phyloP scores from a whole-genome alignment of 2,329 filamentous ascomycete species.

The Allantophomopsis lycopodina region DNA sequence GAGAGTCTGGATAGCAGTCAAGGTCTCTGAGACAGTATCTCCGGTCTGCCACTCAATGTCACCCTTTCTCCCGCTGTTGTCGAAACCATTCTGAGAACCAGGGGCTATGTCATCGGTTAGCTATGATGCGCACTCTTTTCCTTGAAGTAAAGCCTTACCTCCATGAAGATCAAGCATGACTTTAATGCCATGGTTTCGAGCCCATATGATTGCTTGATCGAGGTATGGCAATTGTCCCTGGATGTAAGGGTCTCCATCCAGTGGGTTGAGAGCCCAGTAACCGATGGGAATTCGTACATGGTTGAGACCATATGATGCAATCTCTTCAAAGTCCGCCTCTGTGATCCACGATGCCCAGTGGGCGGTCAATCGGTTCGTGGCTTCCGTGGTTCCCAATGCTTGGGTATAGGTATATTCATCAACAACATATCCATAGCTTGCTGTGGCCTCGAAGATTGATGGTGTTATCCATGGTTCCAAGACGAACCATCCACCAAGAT shows the following conservation, averaged over 20 bases:
- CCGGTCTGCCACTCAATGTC: slow-evolving; percentile 30
- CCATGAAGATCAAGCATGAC: slow-evolving; percentile 58
- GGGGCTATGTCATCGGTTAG: slow-evolving; percentile 26
- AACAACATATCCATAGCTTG: slow-evolving; percentile 16
- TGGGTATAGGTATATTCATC: slow-evolving; percentile 22
- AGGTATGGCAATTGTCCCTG: slow-evolving; percentile 45
- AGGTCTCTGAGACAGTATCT: slow-evolving; percentile 21
- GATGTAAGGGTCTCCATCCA: slow-evolving; percentile 43
- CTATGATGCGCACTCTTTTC: neutral
- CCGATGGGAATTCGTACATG: slow-evolving; percentile 52
- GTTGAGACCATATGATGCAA: slow-evolving; percentile 35
- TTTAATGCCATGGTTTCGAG: slow-evolving; percentile 39
- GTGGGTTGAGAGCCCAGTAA: slow-evolving; percentile 45
- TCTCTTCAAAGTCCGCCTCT: slow-evolving; percentile 25
- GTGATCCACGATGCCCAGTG: slow-evolving; percentile 46
- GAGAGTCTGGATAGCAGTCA: slow-evolving; percentile 22
- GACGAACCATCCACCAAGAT: slow-evolving; percentile 51
- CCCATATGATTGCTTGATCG: slow-evolving; percentile 44
- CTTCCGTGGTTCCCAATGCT: slow-evolving; percentile 29
- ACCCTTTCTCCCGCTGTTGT: slow-evolving; percentile 44
- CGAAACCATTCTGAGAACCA: slow-evolving; percentile 52
- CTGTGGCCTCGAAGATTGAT: slow-evolving; percentile 29
- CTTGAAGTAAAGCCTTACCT: slow-evolving; percentile 24
- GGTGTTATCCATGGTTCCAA: slow-evolving; percentile 38
- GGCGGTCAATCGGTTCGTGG: slow-evolving; percentile 27